Percentiles rank a stretch among this genome's conserved stretches.
Evolutionary conservation across 2,329 filamentous ascomycete genomes (phyloP).

Genomic region (Monosporascus sp.): DNA sequence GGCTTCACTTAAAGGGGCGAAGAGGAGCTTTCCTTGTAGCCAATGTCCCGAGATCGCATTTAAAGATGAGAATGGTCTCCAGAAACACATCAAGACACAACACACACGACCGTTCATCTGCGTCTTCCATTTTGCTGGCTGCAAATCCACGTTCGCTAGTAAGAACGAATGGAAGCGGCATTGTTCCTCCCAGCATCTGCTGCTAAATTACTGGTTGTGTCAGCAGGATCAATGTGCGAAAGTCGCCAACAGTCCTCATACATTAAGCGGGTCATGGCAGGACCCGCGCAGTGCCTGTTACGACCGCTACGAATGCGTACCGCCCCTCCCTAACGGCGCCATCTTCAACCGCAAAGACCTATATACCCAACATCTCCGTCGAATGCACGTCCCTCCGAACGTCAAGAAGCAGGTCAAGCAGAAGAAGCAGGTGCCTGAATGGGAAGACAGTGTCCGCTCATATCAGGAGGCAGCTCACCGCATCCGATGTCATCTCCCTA

Average conservation of each 20-base stretch:
- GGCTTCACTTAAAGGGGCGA: constrained; percentile 16
- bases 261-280: constrained; percentile 15
- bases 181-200: constrained; percentile 72
- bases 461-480: constrained; percentile 56
- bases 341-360: constrained; percentile 89
- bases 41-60: constrained; percentile 36
- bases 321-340: constrained; percentile 46
- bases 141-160: constrained; percentile 62
- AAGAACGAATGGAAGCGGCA: constrained; percentile 98
- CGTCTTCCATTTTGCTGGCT: constrained; percentile 74
- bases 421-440: constrained; percentile 31
- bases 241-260: constrained; percentile 21
- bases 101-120: constrained; percentile 66
- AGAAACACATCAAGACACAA: constrained; percentile 45
- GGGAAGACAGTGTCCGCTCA: constrained; percentile 49
- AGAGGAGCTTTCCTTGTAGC: constrained; percentile 26
- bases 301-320: constrained; percentile 5
- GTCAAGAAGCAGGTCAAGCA: constrained; percentile 33
- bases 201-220: constrained; percentile 71
- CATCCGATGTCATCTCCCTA: constrained; percentile 57
- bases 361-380: constrained; percentile 79
- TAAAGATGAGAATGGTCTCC: constrained; percentile 38
- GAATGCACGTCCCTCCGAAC: constrained; percentile 66
- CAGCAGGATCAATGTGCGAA: constrained; percentile 53
- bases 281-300: constrained; percentile 12